Conservation (phyloP, 2,329 filamentous ascomycete species). For the Calonectria pteridis region DNA sequence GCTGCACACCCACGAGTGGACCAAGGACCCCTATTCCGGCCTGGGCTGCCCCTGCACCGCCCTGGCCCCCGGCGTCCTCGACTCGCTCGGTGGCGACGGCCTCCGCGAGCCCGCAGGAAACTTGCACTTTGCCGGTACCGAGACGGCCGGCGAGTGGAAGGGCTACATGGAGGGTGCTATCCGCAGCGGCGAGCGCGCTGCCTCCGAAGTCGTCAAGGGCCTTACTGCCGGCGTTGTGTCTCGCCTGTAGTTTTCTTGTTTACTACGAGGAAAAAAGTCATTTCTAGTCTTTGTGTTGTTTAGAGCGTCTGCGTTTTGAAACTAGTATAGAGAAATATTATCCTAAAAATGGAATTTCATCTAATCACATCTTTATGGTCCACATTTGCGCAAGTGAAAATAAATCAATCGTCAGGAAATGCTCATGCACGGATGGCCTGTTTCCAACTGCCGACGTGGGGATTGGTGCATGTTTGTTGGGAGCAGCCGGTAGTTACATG, state of each 20-base stretch:
- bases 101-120: constrained; percentile 46
- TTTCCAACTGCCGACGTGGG: background rate
- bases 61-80: constrained; percentile 54
- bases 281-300: background rate
- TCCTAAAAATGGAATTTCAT: background rate
- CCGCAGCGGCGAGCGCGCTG: constrained; percentile 35
- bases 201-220: constrained; percentile 35
- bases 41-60: constrained; percentile 55
- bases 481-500: background rate
- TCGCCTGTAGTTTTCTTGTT: constrained; percentile 9
- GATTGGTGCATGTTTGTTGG: background rate
- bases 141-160: constrained; percentile 43
- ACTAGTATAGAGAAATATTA: background rate
- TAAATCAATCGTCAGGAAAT: background rate
- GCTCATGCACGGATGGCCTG: background rate
- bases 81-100: constrained; percentile 45
- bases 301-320: background rate
- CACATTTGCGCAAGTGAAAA: background rate
- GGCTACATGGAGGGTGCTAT: constrained; percentile 45
- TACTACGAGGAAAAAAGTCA: background rate
- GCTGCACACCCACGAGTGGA: constrained; percentile 54
- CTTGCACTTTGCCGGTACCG: constrained; percentile 43
- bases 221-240: constrained; percentile 24
- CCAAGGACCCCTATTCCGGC: constrained; percentile 51
- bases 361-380: background rate